Conservation (phyloP, 192 early-diverging fungal genomes). For the Backusella westeae region DNA sequence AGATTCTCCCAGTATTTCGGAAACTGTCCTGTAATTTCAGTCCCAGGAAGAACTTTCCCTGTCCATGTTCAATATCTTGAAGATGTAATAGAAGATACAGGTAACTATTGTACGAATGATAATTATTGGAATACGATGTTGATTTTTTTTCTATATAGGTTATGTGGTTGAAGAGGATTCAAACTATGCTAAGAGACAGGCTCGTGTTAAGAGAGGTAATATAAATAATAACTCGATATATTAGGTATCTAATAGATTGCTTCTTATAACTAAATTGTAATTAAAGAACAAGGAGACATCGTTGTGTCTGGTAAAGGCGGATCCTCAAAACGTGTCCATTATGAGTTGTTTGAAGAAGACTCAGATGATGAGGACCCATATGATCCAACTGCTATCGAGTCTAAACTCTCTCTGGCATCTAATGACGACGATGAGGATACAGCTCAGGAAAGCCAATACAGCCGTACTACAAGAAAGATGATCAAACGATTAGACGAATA, state of each 20-base stretch:
- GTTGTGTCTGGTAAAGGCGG: constrained; percentile 41
- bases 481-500: constrained; percentile 48
- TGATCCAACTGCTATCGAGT: constrained; percentile 6
- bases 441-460: background rate
- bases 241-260: background rate
- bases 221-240: background rate
- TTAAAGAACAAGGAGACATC: constrained; percentile 8
- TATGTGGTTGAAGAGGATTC: constrained; percentile 51
- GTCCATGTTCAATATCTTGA: constrained; percentile 62
- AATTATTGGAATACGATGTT: constrained; percentile 1
- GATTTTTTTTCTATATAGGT: constrained; percentile 19
- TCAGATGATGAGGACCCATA: constrained; percentile 28
- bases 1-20: constrained; percentile 63
- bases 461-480: constrained; percentile 35
- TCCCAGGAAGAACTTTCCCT: constrained; percentile 61
- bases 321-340: constrained; percentile 23
- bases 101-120: constrained; percentile 21
- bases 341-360: constrained; percentile 37
- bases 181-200: constrained; percentile 30
- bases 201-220: constrained; percentile 19
- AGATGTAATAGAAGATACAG: constrained; percentile 60
- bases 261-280: background rate
- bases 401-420: background rate
- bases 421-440: constrained; percentile 5
- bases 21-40: constrained; percentile 55